phyloP scores from a whole-genome alignment of 495 filamentous ascomycete genomes.

The Collariella sp. region DNA sequence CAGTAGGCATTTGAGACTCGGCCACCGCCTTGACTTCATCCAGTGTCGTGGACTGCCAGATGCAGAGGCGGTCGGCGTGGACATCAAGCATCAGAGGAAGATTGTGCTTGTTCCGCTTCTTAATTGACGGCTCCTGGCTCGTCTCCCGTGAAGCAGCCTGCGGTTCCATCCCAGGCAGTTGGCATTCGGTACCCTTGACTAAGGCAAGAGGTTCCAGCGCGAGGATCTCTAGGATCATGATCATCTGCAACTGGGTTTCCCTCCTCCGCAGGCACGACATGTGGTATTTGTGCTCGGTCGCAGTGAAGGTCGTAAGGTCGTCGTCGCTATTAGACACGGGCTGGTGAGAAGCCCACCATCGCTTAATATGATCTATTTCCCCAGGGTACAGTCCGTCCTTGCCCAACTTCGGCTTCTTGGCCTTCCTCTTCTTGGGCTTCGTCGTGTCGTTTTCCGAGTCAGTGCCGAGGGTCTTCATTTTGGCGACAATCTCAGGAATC shows the following conservation, averaged over 20 bases:
- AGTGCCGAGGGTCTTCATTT: constrained; percentile 48
- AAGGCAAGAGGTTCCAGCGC: constrained; percentile 53
- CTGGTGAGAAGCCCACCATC: constrained; percentile 65
- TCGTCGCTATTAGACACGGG: constrained; percentile 28
- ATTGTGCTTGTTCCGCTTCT: constrained; percentile 38
- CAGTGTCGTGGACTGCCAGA: constrained; percentile 81
- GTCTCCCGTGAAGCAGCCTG: constrained; percentile 16
- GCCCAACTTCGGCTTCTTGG: constrained; percentile 61
- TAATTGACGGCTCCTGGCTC: constrained; percentile 19
- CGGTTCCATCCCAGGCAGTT: constrained; percentile 32
- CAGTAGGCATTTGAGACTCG: constrained; percentile 33
- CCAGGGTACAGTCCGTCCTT: constrained; percentile 68
- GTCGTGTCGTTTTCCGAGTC: constrained; percentile 51
- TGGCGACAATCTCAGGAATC: constrained; percentile 56
- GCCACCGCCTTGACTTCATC: constrained; percentile 46
- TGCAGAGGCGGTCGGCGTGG: constrained; percentile 82
- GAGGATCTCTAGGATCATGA: constrained; percentile 80
- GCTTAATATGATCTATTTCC: constrained; percentile 65
- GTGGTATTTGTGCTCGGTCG: constrained; percentile 45
- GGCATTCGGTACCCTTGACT: constrained; percentile 31
- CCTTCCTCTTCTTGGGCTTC: constrained; percentile 49
- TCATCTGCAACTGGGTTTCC: constrained; percentile 84
- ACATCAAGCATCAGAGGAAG: constrained; percentile 61
- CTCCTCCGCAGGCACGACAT: constrained; percentile 58
- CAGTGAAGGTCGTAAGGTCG: constrained; percentile 26